Evolutionary conservation across 2,329 filamentous ascomycete genomes (phyloP), one percentile per base, ranked within the genome.

Genomic region (Verticillium dahliae): DNA sequence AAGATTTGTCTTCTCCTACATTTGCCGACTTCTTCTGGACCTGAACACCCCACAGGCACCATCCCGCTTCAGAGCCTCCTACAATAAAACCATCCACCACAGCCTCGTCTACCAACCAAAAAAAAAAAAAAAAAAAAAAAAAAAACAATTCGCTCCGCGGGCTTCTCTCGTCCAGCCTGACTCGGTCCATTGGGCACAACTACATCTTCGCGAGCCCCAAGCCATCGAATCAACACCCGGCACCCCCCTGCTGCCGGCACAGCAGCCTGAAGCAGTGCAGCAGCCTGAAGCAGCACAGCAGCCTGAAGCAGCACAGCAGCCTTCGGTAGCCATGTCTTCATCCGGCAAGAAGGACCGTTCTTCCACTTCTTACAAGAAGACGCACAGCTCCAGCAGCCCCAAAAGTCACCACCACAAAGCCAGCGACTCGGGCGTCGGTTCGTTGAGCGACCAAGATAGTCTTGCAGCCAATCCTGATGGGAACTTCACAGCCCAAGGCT

Each of bases 361-460:
- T 56, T 61, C 27, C 27, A 1, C 35, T 37, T 37, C 64, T 52
- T 62, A 60, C 35, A 59, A 63, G 58, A 57, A 63, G 37, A 39
- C 33, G 13, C 31, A 31, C 37, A 33, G 38, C 18, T 60, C 59
- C 27, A 38, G 27, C 27, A 27, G 52, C 59, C 45, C 62, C 56
- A 65, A 60, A 54, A 37, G 63, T 58, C 65, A 67, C 62, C 63
- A 64, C 33, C 62, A 61, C 56, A 63, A 66, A 62, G 58, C 64
- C 38, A 66, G 62, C 59, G 66, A 67, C 62, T 67, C 66, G 60
- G 63, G 65, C 62, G 57, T 67, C 41, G 66, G 63, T 54, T 67
- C 65, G 59, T 62, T 61, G 56, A 64, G 63, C 45, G 66, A 66
- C 62, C 62, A 64, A 56, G 63, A 65, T 56, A 63, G 63, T 56